A percentile compares a stretch with the other conserved stretches of the same genome.
These are phyloP conservation scores for Phytophthora melonis DNA, from an alignment of 352 stramenopile genomes.

Conservation along the genomic window DNA sequence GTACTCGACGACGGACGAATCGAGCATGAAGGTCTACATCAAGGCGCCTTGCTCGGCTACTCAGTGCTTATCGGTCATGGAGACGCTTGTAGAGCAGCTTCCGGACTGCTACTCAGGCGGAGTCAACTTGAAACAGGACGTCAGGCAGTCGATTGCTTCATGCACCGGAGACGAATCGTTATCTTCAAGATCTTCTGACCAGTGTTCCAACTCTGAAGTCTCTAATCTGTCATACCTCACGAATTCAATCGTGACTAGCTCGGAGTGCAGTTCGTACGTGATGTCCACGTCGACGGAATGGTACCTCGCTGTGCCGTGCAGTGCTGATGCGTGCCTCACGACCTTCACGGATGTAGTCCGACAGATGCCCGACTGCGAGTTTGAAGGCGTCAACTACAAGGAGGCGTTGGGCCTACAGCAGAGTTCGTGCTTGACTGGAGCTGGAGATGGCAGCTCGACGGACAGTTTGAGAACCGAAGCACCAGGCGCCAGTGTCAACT, in stretches of 20 bases:
- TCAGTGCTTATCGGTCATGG: conserved; percentile 20
- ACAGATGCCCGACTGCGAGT: conserved; percentile 25
- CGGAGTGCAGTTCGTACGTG: conserved; percentile 8
- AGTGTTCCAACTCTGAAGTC: conserved; percentile 11
- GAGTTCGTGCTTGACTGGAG: neutral
- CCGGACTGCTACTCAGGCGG: conserved; percentile 24
- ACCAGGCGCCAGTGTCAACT: neutral
- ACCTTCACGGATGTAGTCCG: neutral
- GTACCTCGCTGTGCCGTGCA: neutral
- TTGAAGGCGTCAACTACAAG: conserved; percentile 24
- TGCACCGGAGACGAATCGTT: conserved; percentile 2
- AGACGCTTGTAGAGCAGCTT: conserved; percentile 14
- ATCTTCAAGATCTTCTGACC: conserved; percentile 4
- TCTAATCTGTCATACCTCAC: conserved; percentile 18
- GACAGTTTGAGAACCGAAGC: conserved; percentile 9
- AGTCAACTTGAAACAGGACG: conserved; percentile 18
- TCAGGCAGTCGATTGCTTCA: conserved; percentile 1
- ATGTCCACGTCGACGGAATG: conserved; percentile 14
- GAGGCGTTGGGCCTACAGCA: conserved; percentile 11
- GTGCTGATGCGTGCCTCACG: neutral
- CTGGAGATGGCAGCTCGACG: neutral
- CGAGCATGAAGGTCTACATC: conserved; percentile 15
- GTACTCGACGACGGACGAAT: conserved; percentile 15
- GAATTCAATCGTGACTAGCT: conserved; percentile 17
- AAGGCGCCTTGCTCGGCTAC: conserved; percentile 20